Conservation (phyloP, 352 stramenopile genomes). For the Phytophthora pisi region DNA sequence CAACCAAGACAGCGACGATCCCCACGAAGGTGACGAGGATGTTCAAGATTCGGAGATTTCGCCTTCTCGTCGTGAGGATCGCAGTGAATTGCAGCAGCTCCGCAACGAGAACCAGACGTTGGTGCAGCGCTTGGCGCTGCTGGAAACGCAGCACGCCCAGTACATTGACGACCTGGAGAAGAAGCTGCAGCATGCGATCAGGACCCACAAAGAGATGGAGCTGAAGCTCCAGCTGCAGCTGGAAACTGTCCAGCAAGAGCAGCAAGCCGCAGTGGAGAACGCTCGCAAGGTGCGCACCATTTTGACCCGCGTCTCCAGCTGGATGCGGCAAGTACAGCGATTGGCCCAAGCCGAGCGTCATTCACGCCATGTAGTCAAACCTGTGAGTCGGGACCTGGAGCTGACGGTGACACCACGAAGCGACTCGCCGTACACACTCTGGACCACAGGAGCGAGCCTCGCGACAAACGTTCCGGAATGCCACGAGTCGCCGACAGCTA, state of each 20-base stretch:
- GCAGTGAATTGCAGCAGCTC: slow-evolving; percentile 15
- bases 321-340: slow-evolving; percentile 34
- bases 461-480: slow-evolving; percentile 17
- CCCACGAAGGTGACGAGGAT: background rate
- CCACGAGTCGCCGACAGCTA: slow-evolving; percentile 10
- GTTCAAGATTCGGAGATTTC: slow-evolving; percentile 1
- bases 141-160: slow-evolving; percentile 24
- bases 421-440: slow-evolving; percentile 24
- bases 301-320: slow-evolving; percentile 26
- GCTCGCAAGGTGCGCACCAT: slow-evolving; percentile 31
- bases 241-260: slow-evolving; percentile 17
- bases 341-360: slow-evolving; percentile 10
- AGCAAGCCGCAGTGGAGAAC: slow-evolving; percentile 33
- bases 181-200: slow-evolving; percentile 24
- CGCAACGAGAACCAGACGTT: slow-evolving; percentile 16
- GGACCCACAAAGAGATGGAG: slow-evolving; percentile 26
- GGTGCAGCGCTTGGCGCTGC: slow-evolving; percentile 5
- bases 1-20: slow-evolving; percentile 29
- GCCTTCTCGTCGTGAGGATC: background rate
- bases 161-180: slow-evolving; percentile 17
- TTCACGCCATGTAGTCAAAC: slow-evolving; percentile 2
- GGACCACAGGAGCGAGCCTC: slow-evolving; percentile 6
- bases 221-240: slow-evolving; percentile 20
- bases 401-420: slow-evolving; percentile 15
- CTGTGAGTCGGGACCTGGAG: slow-evolving; percentile 15